Conservation (phyloP, 2,329 filamentous ascomycete genomes). For the Monosporascus ibericus region DNA sequence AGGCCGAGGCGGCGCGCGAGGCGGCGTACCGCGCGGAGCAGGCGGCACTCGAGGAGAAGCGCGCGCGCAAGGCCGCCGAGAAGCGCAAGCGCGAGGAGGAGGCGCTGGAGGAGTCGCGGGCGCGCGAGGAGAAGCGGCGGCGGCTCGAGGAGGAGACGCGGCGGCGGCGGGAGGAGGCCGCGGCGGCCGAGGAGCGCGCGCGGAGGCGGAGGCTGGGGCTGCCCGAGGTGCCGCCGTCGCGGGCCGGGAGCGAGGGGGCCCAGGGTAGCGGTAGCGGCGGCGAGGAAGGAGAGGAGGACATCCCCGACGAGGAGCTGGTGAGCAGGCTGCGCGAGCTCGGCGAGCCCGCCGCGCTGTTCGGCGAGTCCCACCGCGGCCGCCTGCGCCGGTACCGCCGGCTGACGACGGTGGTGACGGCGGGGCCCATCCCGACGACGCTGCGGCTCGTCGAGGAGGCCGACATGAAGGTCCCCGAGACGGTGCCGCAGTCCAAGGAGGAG, state of each 20-base stretch:
- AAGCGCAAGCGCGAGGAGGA: constrained; percentile 92
- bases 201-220: constrained; percentile 73
- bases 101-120: constrained; percentile 60
- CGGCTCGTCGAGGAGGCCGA: constrained; percentile 75
- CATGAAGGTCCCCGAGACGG: constrained; percentile 72
- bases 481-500: constrained; percentile 55
- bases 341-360: constrained; percentile 73
- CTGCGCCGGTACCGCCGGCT: constrained; percentile 67
- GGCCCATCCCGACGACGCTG: constrained; percentile 83
- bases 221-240: constrained; percentile 56
- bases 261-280: constrained; percentile 41
- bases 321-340: constrained; percentile 62
- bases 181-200: constrained; percentile 64
- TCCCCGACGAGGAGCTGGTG: constrained; percentile 65
- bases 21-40: constrained; percentile 80
- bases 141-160: constrained; percentile 76
- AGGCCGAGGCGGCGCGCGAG: constrained; percentile 76
- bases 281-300: constrained; percentile 47
- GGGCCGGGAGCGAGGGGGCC: constrained; percentile 32
- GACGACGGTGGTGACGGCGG: constrained; percentile 55
- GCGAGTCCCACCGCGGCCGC: constrained; percentile 66
- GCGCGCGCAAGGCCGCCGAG: constrained; percentile 60
- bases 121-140: constrained; percentile 75
- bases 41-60: constrained; percentile 63
- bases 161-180: constrained; percentile 62